Conservation (phyloP, 108 stramenopile species). For the Epithemia pelagica region DNA sequence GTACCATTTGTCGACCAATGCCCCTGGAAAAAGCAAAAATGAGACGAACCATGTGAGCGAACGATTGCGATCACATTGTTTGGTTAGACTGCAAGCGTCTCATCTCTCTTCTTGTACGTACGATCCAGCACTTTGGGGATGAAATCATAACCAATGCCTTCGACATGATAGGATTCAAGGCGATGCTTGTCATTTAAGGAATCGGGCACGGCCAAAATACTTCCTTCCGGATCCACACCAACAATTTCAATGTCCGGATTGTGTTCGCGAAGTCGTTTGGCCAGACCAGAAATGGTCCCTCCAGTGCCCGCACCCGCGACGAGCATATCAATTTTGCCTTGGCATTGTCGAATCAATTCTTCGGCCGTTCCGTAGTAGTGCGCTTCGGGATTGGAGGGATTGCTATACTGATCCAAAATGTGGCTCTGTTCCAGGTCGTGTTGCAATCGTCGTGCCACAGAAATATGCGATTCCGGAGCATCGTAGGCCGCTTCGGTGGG, state of each 20-base stretch:
- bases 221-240: constrained; percentile 82
- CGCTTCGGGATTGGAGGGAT: constrained; percentile 83
- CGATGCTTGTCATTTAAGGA: constrained; percentile 70
- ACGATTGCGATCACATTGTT: no score
- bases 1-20: constrained; percentile 25
- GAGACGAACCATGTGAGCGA: no score
- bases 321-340: constrained; percentile 76
- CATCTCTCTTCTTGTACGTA: not conserved
- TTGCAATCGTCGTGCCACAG: constrained; percentile 76
- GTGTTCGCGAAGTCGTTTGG: constrained; percentile 73
- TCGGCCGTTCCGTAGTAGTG: constrained; percentile 92
- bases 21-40: no score
- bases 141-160: constrained; percentile 95
- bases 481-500: constrained; percentile 68
- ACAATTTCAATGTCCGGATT: constrained; percentile 67
- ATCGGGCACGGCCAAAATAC: constrained; percentile 77
- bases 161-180: constrained; percentile 74
- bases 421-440: constrained; percentile 83
- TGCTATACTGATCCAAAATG: constrained; percentile 89
- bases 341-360: constrained; percentile 72
- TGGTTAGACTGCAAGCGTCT: no score
- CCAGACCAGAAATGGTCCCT: constrained; percentile 81
- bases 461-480: constrained; percentile 88
- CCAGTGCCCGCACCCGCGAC: constrained; percentile 85
- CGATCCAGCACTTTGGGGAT: constrained; percentile 88